Conservation (phyloP, 1,139 yeast species). For the Suhomyces kunorum region DNA sequence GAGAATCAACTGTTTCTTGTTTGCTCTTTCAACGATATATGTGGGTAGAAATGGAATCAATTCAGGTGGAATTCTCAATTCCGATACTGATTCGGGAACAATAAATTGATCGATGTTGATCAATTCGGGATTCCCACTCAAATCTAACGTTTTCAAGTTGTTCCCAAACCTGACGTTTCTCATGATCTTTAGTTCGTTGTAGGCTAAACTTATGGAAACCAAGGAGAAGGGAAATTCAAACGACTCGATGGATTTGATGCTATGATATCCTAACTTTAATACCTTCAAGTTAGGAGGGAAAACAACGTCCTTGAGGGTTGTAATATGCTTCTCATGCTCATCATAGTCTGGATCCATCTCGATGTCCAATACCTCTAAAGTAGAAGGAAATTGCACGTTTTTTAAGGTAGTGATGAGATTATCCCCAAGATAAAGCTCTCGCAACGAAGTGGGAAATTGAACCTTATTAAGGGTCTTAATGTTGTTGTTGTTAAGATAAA, state of each 20-base stretch:
- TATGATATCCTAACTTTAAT: conserved; percentile 43
- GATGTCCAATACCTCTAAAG: conserved; percentile 42
- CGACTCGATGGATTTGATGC: conserved; percentile 41
- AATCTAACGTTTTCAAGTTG: conserved; percentile 36
- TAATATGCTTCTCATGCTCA: conserved; percentile 45
- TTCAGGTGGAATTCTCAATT: conserved; percentile 40
- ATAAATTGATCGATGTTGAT: conserved; percentile 40
- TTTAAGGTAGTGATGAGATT: conserved; percentile 48
- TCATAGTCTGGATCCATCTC: conserved; percentile 47
- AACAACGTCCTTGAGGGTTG: conserved; percentile 45
- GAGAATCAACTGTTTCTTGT: conserved; percentile 35
- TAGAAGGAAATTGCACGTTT: conserved; percentile 44
- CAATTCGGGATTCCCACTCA: conserved; percentile 48
- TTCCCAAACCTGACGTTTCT: conserved; percentile 42
- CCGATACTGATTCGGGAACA: conserved; percentile 42
- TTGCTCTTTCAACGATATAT: conserved; percentile 44
- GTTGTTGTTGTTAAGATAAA: conserved; percentile 43
- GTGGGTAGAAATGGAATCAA: conserved; percentile 41
- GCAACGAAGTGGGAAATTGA: conserved; percentile 38
- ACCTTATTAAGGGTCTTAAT: conserved; percentile 50
- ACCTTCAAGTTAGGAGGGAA: conserved; percentile 41
- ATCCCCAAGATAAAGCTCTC: conserved; percentile 44
- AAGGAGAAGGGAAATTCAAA: conserved; percentile 42
- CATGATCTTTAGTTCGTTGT: conserved; percentile 43
- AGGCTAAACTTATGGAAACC: conserved; percentile 36